Base-by-base conservation (phyloP, 345 rosid genomes). In the Firmiana major region DNA sequence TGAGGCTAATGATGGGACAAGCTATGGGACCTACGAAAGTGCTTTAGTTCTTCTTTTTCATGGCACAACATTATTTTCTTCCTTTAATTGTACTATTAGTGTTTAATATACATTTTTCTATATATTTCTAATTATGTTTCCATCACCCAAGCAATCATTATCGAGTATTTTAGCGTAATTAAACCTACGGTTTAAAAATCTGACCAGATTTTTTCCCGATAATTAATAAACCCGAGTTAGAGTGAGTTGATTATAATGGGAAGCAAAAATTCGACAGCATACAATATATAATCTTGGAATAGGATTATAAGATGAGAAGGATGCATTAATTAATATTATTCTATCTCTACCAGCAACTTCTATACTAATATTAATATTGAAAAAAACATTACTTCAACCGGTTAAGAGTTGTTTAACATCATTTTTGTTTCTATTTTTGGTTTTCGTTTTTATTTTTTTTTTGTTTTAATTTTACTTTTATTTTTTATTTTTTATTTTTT, bases 11-110 rank as follows among this genome's bases (percentile, higher is more conserved):
- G 87, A 85, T 81, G 86, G 84, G 94, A 92, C 93, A 83, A 72
- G 88, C 28, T 16, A 85, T 84, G 88, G 92, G 91, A 51, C 89
- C 92, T 71, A 81, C 73, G 85, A 79, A 77, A 88, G 64, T 89
- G 95, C 92, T 89, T 92, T 90, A 85, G 81, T 83, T 83, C 85
- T 81, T 81, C 85, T 83, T 87, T 88, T 86, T 85, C 86, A 82
- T 81, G 67, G 87, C 59, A 81, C 75, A 75, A 78, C 82, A 85
- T 85, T 79, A 85, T 86, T 87, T 85, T 81, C 74, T 79, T 82
- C 84, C 89, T 87, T 92, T 87, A 80, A 83, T 85, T 70, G 88
- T 87, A 86, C 91, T 81, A 84, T 86, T 84, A 77, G 76, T 88
- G 83, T 82, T 89, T 80, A 86, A 63, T 76, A 78, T 83, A 22